phyloP scores from a whole-genome alignment of 2,329 filamentous ascomycete species.

The Neofusicoccum sp. region DNA sequence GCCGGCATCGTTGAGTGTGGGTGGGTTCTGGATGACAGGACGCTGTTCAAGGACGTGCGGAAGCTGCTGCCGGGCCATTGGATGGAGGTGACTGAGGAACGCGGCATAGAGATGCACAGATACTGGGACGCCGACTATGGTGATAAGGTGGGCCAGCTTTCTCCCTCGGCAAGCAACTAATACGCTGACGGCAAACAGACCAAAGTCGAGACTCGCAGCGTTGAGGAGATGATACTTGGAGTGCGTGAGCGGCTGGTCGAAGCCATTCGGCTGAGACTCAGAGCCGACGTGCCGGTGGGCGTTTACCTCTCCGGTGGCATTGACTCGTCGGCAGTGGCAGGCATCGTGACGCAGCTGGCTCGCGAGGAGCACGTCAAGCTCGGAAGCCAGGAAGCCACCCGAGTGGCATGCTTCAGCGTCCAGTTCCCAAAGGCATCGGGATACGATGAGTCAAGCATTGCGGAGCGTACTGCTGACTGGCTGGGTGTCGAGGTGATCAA shows the following conservation, averaged over 20 bases:
- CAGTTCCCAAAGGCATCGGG: conserved; percentile 52
- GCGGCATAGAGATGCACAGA: conserved; percentile 23
- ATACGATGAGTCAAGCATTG: conserved; percentile 53
- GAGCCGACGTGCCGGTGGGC: conserved; percentile 58
- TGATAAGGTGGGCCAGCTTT: conserved; percentile 51
- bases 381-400: conserved; percentile 43
- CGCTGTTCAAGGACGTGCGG: conserved; percentile 51
- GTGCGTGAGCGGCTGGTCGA: conserved; percentile 54
- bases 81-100: conserved; percentile 40
- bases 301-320: conserved; percentile 59
- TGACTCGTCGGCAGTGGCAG: conserved; percentile 58
- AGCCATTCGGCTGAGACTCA: conserved; percentile 51
- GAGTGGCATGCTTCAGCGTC: conserved; percentile 51
- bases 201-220: conserved; percentile 45
- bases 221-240: conserved; percentile 51
- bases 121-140: conserved; percentile 57
- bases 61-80: conserved; percentile 45
- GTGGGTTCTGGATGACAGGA: conserved; percentile 47
- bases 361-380: conserved; percentile 46
- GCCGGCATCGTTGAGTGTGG: conserved; percentile 42
- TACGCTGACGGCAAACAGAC: no score
- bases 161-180: no score
- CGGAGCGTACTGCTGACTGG: conserved; percentile 49
- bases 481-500: conserved; percentile 46
- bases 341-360: conserved; percentile 55